Evolutionary conservation across 2,329 filamentous ascomycete species (phyloP), one percentile per base, ranked within the genome.

Genomic region (Fusarium lateritium): DNA sequence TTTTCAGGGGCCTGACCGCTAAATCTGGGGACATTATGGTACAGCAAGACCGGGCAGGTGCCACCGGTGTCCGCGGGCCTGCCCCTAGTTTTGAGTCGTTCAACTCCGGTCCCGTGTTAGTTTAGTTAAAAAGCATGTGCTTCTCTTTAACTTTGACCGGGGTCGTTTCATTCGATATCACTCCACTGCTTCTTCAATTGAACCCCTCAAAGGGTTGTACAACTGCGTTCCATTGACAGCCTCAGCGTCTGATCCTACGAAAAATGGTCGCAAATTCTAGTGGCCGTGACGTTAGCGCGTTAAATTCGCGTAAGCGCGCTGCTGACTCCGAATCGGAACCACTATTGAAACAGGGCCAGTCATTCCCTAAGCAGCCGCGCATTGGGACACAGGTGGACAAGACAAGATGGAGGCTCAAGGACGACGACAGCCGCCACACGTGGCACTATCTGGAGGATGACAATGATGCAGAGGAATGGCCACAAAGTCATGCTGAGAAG

Each of bases 381-480:
- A 77, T 89, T 47, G 80, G 80, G 45, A 81, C 84, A 39, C 89
- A 87, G 76, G 98, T 94, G 6, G 95, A 99, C 79, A 88, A 88
- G 70, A 87, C 89, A 9, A 86, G 92, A 79, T 99, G 96, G 96
- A 88, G 96, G 65, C 82, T 98, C 77, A 87, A 89, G 65, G 91
- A 97, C 75, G 93, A 97, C 62, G 86, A 88, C 52, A 95, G 96
- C 49, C 87, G 92, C 56, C 94, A 98, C 74, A 97, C 93, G 51
- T 99, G 96, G 96, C 92, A 96, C 75, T 99, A 98, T 77, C 83
- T 99, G 5, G 88, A 88, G 11, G 91, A 96, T 55, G 86, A 89
- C 24, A 85, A 93, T 62, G 89, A 92, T 56, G 81, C 85, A 9
- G 84, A 92, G 72, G 82, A 88, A 59, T 98, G 95, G 94, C 94